These are phyloP conservation scores for Termitomyces sp. DNA, from an alignment of 768 basidiomycete genomes.

Conservation along the genomic window DNA sequence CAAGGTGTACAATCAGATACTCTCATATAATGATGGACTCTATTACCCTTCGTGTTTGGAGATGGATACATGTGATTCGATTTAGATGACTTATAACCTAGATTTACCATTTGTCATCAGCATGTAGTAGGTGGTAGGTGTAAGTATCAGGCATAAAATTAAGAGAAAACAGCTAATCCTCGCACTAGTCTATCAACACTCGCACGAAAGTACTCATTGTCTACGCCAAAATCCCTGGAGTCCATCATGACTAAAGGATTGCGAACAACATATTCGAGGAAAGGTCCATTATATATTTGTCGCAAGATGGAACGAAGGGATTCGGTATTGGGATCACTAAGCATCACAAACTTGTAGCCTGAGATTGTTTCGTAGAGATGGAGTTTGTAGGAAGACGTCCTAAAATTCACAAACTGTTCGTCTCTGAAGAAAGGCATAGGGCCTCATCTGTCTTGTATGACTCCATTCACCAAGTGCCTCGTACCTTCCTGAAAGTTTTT, in stretches of 20 bases:
- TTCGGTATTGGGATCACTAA: constrained; percentile 82
- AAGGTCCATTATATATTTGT: constrained; percentile 92
- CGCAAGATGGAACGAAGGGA: constrained; percentile 76
- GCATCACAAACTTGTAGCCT: constrained; percentile 93
- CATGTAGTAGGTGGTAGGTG: background rate
- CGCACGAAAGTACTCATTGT: constrained; percentile 86
- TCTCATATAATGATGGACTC: background rate
- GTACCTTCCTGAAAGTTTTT: constrained; percentile 85
- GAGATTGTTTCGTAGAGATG: constrained; percentile 90
- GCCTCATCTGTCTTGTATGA: background rate
- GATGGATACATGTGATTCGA: background rate
- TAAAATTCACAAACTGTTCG: constrained; percentile 87
- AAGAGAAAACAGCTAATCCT: constrained; percentile 43
- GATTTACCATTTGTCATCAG: background rate
- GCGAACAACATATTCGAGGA: constrained; percentile 88
- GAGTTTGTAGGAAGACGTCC: constrained; percentile 88
- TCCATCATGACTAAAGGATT: constrained; percentile 88
- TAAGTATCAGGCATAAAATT: constrained; percentile 6
- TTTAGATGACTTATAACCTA: background rate
- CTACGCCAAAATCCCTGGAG: constrained; percentile 77
- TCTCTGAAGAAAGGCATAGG: constrained; percentile 44
- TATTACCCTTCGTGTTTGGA: background rate
- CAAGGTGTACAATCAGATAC: constrained; percentile 20
- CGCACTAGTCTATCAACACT: constrained; percentile 74
- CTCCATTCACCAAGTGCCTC: constrained; percentile 7